Conservation (phyloP, 495 filamentous ascomycete genomes). For the Niebla homalea region DNA sequence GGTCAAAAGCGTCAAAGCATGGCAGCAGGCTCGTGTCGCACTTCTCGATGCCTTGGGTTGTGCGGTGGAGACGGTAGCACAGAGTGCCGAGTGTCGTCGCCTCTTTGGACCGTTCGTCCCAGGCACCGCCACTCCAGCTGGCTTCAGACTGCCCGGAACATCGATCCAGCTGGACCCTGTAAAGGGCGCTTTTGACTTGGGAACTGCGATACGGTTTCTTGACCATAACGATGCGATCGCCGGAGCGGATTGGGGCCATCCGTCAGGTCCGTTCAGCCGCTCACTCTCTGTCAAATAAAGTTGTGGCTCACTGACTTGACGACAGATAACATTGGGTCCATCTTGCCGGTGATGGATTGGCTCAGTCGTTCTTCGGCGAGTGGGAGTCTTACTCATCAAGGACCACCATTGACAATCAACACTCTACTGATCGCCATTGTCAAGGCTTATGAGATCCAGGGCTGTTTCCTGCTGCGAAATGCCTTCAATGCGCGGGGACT, state of each 20-base stretch:
- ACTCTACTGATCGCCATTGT: conserved; percentile 26
- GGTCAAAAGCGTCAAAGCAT: conserved; percentile 11
- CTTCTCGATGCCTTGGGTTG: conserved; percentile 31
- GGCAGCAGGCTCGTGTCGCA: conserved; percentile 20
- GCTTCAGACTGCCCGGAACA: conserved; percentile 35
- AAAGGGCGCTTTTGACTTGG: conserved; percentile 33
- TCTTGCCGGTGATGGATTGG: conserved; percentile 28
- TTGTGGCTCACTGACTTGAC: not conserved
- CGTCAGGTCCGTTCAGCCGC: conserved; percentile 20
- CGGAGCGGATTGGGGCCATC: conserved; percentile 35
- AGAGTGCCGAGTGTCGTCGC: conserved; percentile 15
- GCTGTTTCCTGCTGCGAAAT: conserved; percentile 27
- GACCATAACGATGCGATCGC: conserved; percentile 34
- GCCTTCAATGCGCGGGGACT: conserved; percentile 30
- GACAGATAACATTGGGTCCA: conserved; percentile 30
- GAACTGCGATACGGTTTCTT: conserved; percentile 28
- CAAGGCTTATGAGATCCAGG: conserved; percentile 38
- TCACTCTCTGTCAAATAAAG: not conserved
- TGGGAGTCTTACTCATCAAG: conserved; percentile 2
- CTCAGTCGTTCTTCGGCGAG: conserved; percentile 17
- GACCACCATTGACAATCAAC: conserved; percentile 21
- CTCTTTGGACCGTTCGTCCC: conserved; percentile 21
- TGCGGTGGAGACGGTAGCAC: conserved; percentile 24
- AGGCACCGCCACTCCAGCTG: conserved; percentile 18
- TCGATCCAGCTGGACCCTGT: conserved; percentile 23